Conservation (phyloP, 129 eudicot species). For the Apium graveolens region DNA sequence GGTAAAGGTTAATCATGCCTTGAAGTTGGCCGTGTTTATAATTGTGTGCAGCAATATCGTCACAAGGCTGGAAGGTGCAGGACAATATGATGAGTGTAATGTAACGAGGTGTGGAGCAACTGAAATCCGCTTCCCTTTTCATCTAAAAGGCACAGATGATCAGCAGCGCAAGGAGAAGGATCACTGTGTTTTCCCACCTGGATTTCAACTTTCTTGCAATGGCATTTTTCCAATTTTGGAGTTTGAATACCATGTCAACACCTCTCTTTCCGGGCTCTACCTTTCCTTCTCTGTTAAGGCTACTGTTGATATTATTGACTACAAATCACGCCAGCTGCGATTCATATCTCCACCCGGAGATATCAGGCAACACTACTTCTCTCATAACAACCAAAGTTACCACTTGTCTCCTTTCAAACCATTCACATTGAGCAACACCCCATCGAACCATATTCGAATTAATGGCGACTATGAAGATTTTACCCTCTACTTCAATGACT, state of each 20-base stretch:
- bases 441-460: background rate
- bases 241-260: background rate
- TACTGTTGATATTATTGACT: background rate
- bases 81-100: background rate
- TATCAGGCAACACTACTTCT: background rate
- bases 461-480: background rate
- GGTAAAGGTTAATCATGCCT: background rate
- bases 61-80: background rate
- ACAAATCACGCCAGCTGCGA: background rate
- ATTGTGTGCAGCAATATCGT: background rate
- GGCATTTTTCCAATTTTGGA: background rate
- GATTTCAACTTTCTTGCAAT: conserved; percentile 10
- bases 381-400: background rate
- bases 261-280: background rate
- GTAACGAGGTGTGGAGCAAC: background rate
- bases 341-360: background rate
- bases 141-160: background rate
- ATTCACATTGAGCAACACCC: background rate
- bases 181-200: background rate
- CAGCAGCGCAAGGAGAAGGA: background rate
- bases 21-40: too few relatives aligned
- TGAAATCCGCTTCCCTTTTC: conserved; percentile 8
- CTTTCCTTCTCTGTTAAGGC: conserved; percentile 2
- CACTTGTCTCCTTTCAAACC: background rate
- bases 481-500: too few relatives aligned